Conservation (phyloP, 768 basidiomycete species). For the Nevesoporus exiguus region DNA sequence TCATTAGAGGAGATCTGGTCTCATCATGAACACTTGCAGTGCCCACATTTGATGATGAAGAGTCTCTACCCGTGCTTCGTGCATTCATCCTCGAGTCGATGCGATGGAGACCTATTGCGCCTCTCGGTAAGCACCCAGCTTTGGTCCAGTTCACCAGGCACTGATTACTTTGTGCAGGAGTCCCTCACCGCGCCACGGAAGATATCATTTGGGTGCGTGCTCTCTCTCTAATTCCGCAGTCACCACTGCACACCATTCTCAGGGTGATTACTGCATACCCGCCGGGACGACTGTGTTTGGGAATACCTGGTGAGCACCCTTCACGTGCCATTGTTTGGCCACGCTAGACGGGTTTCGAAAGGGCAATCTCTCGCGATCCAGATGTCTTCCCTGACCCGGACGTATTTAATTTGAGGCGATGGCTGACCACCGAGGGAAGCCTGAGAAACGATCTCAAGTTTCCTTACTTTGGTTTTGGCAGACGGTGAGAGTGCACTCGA, state of each 20-base stretch:
- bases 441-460: constrained; percentile 46
- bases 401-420: constrained; percentile 36
- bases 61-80: constrained; percentile 27
- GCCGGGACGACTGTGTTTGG: constrained; percentile 17
- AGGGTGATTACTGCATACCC: constrained; percentile 19
- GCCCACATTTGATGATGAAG: constrained; percentile 34
- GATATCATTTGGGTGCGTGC: constrained; percentile 16
- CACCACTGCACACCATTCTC: not conserved
- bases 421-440: constrained; percentile 15
- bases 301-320: constrained; percentile 14
- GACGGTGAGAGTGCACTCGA: constrained; percentile 20
- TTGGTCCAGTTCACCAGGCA: not conserved
- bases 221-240: not conserved
- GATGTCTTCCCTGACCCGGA: constrained; percentile 36
- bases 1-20: not conserved
- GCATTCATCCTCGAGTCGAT: constrained; percentile 36
- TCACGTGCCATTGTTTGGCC: no score
- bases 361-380: constrained; percentile 36
- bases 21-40: constrained; percentile 17
- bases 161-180: not conserved
- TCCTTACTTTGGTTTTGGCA: constrained; percentile 52
- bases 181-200: constrained; percentile 14
- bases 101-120: constrained; percentile 33
- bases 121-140: constrained; percentile 15
- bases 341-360: not conserved